Percentiles rank a stretch among this genome's conserved stretches.
Conservation (phyloP, 192 early-diverging fungal genomes). For the Lobosporangium transversale region DNA sequence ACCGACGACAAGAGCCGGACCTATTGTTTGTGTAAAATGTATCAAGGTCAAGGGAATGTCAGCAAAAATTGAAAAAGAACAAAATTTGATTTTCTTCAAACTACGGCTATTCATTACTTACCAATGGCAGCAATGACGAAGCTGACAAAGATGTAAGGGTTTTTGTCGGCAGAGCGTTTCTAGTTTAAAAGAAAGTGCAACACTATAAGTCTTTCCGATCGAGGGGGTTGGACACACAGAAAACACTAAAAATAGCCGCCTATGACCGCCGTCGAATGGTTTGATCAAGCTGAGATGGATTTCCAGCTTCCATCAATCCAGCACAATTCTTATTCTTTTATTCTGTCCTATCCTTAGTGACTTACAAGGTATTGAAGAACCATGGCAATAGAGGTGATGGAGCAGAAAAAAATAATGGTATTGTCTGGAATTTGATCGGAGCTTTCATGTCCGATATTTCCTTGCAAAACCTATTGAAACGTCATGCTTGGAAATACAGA, state of each 20-base stretch:
- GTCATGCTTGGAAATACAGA: no score
- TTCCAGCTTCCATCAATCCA: no score
- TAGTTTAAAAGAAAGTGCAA: conserved; percentile 4
- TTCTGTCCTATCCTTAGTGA: no score
- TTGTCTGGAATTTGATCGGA: no score
- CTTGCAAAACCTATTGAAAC: no score
- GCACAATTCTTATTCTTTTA: no score
- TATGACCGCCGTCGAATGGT: no score
- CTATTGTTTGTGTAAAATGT: conserved; percentile 5
- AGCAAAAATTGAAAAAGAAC: neutral
- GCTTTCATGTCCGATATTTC: no score
- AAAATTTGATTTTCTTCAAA: neutral
- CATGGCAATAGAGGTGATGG: conserved; percentile 24
- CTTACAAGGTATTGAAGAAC: conserved; percentile 53
- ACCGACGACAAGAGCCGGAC: conserved; percentile 37
- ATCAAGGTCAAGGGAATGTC: neutral
- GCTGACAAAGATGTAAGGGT: conserved; percentile 53
- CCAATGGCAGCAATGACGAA: conserved; percentile 49
- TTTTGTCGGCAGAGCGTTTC: conserved; percentile 31
- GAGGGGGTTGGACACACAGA: no score
- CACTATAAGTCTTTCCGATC: no score
- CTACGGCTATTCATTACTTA: conserved; percentile 5
- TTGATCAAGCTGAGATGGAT: no score
- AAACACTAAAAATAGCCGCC: no score
- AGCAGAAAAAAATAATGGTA: conserved; percentile 3